phyloP scores from a whole-genome alignment of 805 yeast species.

The Kregervanrija delftensis region DNA sequence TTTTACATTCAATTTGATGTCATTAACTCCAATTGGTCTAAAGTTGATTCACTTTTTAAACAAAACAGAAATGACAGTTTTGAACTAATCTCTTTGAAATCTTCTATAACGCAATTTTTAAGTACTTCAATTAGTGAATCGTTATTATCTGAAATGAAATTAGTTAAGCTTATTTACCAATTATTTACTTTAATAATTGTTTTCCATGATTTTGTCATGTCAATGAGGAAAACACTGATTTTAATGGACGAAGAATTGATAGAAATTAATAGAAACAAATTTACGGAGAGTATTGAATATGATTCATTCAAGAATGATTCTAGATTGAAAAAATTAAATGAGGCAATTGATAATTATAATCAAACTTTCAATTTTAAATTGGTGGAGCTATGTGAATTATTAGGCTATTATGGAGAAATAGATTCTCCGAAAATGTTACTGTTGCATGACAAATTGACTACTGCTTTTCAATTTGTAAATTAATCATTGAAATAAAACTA shows the following conservation, averaged over 20 bases:
- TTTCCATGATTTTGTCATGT: slow-evolving; percentile 40
- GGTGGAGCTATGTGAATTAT: slow-evolving; percentile 38
- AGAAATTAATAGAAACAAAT: slow-evolving; percentile 30
- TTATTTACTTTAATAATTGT: slow-evolving; percentile 41
- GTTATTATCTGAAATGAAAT: slow-evolving; percentile 51
- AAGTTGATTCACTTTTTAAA: slow-evolving; percentile 26
- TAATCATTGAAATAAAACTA: neutral
- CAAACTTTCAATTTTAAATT: slow-evolving; percentile 39
- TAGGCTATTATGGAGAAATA: slow-evolving; percentile 41
- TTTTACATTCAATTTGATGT: slow-evolving; percentile 53
- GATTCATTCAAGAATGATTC: slow-evolving; percentile 33
- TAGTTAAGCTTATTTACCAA: slow-evolving; percentile 40
- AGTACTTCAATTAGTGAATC: slow-evolving; percentile 62
- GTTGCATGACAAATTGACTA: slow-evolving; percentile 37
- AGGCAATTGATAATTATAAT: slow-evolving; percentile 35
- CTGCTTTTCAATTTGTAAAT: slow-evolving; percentile 10
- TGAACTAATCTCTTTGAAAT: slow-evolving; percentile 36
- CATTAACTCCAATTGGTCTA: slow-evolving; percentile 46
- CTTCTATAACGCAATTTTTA: slow-evolving; percentile 47
- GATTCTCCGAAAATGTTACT: slow-evolving; percentile 40
- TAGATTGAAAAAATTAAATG: slow-evolving; percentile 35
- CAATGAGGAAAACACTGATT: slow-evolving; percentile 50
- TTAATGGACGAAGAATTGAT: slow-evolving; percentile 42
- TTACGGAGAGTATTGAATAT: slow-evolving; percentile 28
- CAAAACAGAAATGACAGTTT: slow-evolving; percentile 11